Evolutionary conservation across 2,329 filamentous ascomycete genomes (phyloP).

Genomic region (Chaetomium olivaceum): DNA sequence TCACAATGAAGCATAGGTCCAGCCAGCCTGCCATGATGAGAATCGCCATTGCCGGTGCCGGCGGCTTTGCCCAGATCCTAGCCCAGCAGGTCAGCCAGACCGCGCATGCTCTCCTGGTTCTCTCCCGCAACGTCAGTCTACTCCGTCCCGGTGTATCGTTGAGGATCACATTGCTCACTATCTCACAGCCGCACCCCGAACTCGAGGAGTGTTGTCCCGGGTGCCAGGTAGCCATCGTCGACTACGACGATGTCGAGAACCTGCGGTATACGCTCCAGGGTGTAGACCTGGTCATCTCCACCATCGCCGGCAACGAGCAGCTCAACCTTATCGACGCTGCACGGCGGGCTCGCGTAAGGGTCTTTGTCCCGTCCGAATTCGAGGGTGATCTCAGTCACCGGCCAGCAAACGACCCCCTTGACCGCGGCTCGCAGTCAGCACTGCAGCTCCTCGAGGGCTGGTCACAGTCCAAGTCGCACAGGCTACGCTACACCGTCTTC

Average conservation of each 20-base stretch:
- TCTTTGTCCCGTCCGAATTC: constrained; percentile 76
- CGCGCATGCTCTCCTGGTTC: constrained; percentile 67
- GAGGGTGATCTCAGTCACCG: constrained; percentile 63
- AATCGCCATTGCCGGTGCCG: constrained; percentile 51
- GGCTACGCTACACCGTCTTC: constrained; percentile 69
- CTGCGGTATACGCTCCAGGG: constrained; percentile 68
- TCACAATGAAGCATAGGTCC: constrained; percentile 28
- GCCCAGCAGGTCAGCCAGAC: constrained; percentile 61
- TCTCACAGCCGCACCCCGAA: constrained; percentile 52
- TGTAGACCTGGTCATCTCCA: constrained; percentile 74
- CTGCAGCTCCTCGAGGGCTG: constrained; percentile 58
- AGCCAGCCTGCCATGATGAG: constrained; percentile 45
- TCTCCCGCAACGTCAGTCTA: constrained; percentile 62
- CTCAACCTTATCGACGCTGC: constrained; percentile 73
- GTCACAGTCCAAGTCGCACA: constrained; percentile 44
- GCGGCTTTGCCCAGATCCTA: constrained; percentile 48
- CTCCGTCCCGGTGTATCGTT: background rate
- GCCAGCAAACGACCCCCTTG: constrained; percentile 58
- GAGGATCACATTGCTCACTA: constrained; percentile 7
- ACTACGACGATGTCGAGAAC: constrained; percentile 61
- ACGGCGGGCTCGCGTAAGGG: constrained; percentile 61
- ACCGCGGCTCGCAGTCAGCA: constrained; percentile 60
- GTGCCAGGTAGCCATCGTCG: constrained; percentile 68
- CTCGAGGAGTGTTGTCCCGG: constrained; percentile 51
- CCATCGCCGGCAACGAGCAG: constrained; percentile 65